Conservation (phyloP, 192 early-diverging fungal species). For the Gonapodya sp. region DNA sequence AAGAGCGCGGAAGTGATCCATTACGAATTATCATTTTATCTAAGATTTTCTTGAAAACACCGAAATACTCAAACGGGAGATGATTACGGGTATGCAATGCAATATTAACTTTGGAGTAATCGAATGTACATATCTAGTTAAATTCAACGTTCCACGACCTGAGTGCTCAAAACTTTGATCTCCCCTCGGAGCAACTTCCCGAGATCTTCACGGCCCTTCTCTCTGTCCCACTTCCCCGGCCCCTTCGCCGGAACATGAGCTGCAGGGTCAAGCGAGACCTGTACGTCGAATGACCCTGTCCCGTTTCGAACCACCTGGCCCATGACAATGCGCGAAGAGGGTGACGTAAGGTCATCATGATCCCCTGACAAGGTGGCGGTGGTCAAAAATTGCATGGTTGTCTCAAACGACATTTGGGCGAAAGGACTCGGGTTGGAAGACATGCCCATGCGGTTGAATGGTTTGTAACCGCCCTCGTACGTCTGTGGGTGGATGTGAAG, state of each 20-base stretch:
- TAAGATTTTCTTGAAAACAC: too few relatives aligned
- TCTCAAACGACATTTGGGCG: constrained; percentile 97
- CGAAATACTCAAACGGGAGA: too few relatives aligned
- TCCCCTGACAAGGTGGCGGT: constrained; percentile 83
- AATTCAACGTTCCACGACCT: background rate
- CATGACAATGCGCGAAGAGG: constrained; percentile 87
- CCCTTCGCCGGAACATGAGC: background rate
- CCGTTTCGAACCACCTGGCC: constrained; percentile 87
- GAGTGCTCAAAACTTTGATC: background rate
- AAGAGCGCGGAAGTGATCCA: too few relatives aligned
- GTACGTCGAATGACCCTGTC: constrained; percentile 79
- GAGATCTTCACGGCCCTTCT: background rate
- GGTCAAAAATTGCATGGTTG: constrained; percentile 89
- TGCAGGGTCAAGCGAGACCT: background rate
- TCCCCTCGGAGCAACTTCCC: background rate
- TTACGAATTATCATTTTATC: too few relatives aligned
- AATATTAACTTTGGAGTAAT: too few relatives aligned
- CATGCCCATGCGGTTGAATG: constrained; percentile 94
- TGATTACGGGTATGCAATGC: too few relatives aligned
- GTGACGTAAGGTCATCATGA: constrained; percentile 75
- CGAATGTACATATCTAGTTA: too few relatives aligned
- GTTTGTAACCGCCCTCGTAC: constrained; percentile 96
- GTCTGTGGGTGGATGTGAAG: constrained; percentile 39
- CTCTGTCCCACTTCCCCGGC: background rate
- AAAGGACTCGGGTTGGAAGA: constrained; percentile 87